Evolutionary conservation across 2,329 filamentous ascomycete species (phyloP).

Genomic region (Colletotrichum viniferum): DNA sequence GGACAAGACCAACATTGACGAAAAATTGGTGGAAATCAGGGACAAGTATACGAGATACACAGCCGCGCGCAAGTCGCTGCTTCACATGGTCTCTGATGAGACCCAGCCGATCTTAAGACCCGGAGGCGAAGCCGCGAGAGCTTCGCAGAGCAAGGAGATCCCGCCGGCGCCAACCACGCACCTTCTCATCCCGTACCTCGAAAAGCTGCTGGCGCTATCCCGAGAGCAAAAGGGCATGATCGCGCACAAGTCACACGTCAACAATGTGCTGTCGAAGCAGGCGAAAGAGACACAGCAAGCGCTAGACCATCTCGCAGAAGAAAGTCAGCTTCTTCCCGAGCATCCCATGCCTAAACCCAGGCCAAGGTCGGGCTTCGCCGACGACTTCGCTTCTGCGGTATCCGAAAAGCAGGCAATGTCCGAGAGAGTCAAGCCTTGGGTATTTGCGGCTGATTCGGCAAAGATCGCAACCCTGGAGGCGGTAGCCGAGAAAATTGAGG

Average conservation of each 20-base stretch:
- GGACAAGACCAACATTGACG: constrained; percentile 35
- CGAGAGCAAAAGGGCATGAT: constrained; percentile 62
- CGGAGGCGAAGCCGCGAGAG: background rate
- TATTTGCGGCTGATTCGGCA: constrained; percentile 63
- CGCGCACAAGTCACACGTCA: constrained; percentile 63
- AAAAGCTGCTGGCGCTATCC: constrained; percentile 55
- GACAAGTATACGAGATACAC: constrained; percentile 60
- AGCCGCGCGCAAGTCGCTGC: constrained; percentile 50
- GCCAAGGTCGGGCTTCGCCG: constrained; percentile 45
- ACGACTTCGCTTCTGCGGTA: constrained; percentile 41
- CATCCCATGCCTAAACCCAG: constrained; percentile 48
- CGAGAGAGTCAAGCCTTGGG: constrained; percentile 59
- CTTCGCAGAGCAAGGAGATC: constrained; percentile 14
- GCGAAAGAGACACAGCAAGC: constrained; percentile 53
- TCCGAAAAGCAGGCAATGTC: constrained; percentile 43
- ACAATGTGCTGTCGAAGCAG: constrained; percentile 52
- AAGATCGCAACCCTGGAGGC: constrained; percentile 63
- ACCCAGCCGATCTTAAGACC: constrained; percentile 30
- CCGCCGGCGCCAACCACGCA: constrained; percentile 35
- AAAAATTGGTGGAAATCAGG: constrained; percentile 52
- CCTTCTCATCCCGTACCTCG: constrained; percentile 61
- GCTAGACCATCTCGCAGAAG: constrained; percentile 61
- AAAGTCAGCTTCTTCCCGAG: constrained; percentile 64
- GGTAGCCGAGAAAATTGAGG: constrained; percentile 64
- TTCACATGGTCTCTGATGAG: constrained; percentile 42